A percentile compares a stretch with the other conserved stretches of the same genome.
Evolutionary conservation across 805 yeast species (phyloP).

Genomic region (Candida yuanshanica): DNA sequence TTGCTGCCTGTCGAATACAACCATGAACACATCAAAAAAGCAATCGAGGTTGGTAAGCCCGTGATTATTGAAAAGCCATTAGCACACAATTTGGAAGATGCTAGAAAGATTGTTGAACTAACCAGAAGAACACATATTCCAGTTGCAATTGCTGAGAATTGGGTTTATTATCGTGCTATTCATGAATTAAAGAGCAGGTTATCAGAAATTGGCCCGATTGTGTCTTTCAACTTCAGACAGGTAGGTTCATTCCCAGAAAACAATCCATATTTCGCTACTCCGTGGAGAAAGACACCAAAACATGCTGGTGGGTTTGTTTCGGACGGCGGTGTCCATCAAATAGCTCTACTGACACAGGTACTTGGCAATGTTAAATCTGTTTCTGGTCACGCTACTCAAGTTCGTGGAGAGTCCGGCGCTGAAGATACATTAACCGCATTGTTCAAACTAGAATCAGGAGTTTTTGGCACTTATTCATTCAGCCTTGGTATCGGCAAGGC

Average conservation of each 20-base stretch:
- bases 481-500: slow-evolving; percentile 82
- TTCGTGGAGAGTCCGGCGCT: slow-evolving; percentile 66
- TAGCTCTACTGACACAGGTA: slow-evolving; percentile 74
- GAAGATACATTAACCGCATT: slow-evolving; percentile 73
- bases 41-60: slow-evolving; percentile 67
- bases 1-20: slow-evolving; percentile 78
- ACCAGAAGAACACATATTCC: slow-evolving; percentile 54
- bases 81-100: slow-evolving; percentile 75
- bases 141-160: slow-evolving; percentile 73
- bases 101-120: slow-evolving; percentile 64
- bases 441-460: slow-evolving; percentile 51
- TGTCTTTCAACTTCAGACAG: slow-evolving; percentile 58
- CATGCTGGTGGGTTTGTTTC: slow-evolving; percentile 85
- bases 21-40: slow-evolving; percentile 55
- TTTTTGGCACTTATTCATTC: slow-evolving; percentile 79
- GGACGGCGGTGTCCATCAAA: slow-evolving; percentile 92
- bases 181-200: slow-evolving; percentile 46
- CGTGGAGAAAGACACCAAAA: slow-evolving; percentile 82
- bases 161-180: slow-evolving; percentile 62
- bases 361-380: slow-evolving; percentile 66
- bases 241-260: slow-evolving; percentile 60
- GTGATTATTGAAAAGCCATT: slow-evolving; percentile 81
- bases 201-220: slow-evolving; percentile 60
- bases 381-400: slow-evolving; percentile 67
- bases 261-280: slow-evolving; percentile 57